These are phyloP conservation scores for Oryza rufipogon DNA, from an alignment of 176 grass and related monocot species.

Conservation along the genomic window DNA sequence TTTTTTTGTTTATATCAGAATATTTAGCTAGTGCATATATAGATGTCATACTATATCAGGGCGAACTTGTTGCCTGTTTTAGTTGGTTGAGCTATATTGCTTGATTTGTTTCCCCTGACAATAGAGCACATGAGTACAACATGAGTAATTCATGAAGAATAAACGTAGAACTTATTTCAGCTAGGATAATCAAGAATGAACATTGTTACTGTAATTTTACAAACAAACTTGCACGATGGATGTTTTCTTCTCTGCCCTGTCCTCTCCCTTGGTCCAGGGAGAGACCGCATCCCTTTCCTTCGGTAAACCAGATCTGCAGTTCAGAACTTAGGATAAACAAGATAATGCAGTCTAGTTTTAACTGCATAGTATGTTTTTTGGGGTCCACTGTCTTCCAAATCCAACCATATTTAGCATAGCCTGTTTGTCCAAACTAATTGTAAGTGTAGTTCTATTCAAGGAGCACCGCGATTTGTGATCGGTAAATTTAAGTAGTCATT, in stretches of 20 bases:
- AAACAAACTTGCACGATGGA: too few relatives aligned
- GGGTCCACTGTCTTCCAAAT: background rate
- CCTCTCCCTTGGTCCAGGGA: too few relatives aligned
- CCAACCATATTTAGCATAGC: background rate
- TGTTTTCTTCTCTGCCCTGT: too few relatives aligned
- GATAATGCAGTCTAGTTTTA: background rate
- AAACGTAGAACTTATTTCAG: background rate
- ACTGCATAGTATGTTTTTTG: background rate
- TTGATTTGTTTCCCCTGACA: background rate
- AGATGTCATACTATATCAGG: too few relatives aligned
- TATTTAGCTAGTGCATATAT: background rate
- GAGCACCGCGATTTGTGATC: background rate
- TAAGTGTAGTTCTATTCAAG: background rate
- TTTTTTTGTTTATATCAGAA: background rate
- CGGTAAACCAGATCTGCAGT: background rate
- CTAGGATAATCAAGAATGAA: too few relatives aligned
- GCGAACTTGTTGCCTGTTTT: background rate
- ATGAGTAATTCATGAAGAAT: background rate
- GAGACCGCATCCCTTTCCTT: too few relatives aligned
- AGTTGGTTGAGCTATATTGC: background rate
- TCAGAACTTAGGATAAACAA: background rate
- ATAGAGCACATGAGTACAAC: background rate
- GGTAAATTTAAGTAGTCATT: background rate
- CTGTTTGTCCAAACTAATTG: background rate
- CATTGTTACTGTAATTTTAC: background rate